Conservation (phyloP, 805 yeast genomes). For the Spathaspora girioi region DNA sequence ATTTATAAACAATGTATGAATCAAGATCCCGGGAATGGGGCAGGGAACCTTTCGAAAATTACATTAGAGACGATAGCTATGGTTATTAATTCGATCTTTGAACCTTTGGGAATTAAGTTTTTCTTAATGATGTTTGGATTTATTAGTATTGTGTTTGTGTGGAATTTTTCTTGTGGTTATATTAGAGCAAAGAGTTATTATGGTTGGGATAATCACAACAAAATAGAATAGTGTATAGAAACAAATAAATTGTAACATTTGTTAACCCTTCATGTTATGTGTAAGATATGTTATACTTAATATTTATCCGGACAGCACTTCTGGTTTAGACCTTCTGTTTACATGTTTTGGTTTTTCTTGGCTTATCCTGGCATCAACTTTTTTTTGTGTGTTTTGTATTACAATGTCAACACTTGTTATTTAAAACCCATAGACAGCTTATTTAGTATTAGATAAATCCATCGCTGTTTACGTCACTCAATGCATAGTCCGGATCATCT, state of each 20-base stretch:
- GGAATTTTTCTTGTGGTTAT: constrained; percentile 66
- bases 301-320: too few relatives aligned
- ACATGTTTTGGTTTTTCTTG: too few relatives aligned
- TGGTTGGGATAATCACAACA: constrained; percentile 23
- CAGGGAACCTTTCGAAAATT: constrained; percentile 49
- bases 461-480: too few relatives aligned
- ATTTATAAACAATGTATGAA: constrained; percentile 68
- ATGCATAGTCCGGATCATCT: too few relatives aligned
- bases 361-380: too few relatives aligned
- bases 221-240: neutral
- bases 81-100: constrained; percentile 58
- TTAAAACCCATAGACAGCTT: too few relatives aligned
- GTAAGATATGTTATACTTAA: too few relatives aligned
- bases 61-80: constrained; percentile 63
- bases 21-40: constrained; percentile 45
- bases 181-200: constrained; percentile 52
- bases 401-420: too few relatives aligned
- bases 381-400: too few relatives aligned
- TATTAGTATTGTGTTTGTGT: constrained; percentile 48
- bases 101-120: constrained; percentile 64
- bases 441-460: too few relatives aligned
- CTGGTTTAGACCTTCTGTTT: too few relatives aligned
- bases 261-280: too few relatives aligned
- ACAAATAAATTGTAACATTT: neutral
- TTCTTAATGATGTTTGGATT: constrained; percentile 41